Evolutionary conservation across 768 basidiomycete species (phyloP).

Genomic region (Trametes villosa): DNA sequence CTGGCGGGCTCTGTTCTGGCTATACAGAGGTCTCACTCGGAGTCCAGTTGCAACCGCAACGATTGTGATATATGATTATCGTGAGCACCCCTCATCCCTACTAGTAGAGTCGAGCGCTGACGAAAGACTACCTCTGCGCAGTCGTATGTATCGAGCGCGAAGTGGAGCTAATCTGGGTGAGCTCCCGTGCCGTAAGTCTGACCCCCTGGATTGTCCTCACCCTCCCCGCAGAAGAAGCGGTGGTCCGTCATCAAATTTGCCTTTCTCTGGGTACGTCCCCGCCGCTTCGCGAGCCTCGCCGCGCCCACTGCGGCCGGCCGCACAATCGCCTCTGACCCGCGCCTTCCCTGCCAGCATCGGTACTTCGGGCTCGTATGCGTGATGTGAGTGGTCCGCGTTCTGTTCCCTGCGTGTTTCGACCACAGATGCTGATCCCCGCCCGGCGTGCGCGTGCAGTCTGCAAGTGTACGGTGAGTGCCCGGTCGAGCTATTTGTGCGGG

Average conservation of each 20-base stretch:
- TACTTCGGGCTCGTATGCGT: constrained; percentile 36
- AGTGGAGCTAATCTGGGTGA: constrained; percentile 32
- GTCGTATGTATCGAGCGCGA: constrained; percentile 28
- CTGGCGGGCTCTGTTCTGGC: neutral
- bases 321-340: neutral
- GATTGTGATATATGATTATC: constrained; percentile 30
- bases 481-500: neutral
- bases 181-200: constrained; percentile 4
- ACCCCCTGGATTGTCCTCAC: neutral
- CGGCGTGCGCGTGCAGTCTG: constrained; percentile 7
- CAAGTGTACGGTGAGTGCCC: constrained; percentile 22
- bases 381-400: constrained; percentile 24
- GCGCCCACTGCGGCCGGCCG: neutral
- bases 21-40: neutral
- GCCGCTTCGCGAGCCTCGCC: too few species aligned
- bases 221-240: constrained; percentile 28
- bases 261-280: constrained; percentile 33
- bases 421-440: neutral
- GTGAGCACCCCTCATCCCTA: constrained; percentile 13
- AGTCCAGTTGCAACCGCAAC: constrained; percentile 22
- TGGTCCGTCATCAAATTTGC: constrained; percentile 37
- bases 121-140: neutral
- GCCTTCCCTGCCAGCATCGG: constrained; percentile 27
- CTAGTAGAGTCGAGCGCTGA: neutral
- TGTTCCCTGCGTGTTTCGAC: neutral